Percentiles rank a stretch among this genome's conserved stretches.
Conservation (phyloP, 1,284 basidiomycete genomes). For the Singerocomus inundabilis region DNA sequence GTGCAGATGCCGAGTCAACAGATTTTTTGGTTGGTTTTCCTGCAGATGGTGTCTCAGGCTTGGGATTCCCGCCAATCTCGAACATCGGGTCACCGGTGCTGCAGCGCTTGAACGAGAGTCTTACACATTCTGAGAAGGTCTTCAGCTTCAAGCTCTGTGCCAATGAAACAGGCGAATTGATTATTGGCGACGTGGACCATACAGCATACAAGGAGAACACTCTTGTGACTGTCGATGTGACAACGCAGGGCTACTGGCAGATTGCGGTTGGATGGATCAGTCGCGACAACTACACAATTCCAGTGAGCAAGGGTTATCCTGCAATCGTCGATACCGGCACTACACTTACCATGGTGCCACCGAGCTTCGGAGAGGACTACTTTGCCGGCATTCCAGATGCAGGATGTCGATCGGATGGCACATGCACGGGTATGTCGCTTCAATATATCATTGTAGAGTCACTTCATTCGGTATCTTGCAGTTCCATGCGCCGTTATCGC, state of each 20-base stretch:
- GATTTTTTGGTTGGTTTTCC: constrained; percentile 35
- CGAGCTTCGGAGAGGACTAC: constrained; percentile 7
- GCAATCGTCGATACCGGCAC: constrained; percentile 30
- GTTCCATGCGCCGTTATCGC: constrained; percentile 22
- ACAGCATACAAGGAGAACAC: constrained; percentile 32
- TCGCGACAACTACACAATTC: not conserved
- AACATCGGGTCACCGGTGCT: constrained; percentile 38
- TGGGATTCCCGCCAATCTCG: constrained; percentile 43
- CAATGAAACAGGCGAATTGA: constrained; percentile 43
- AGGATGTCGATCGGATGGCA: not conserved
- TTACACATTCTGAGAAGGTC: constrained; percentile 34
- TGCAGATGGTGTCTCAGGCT: constrained; percentile 47
- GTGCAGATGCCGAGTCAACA: not conserved
- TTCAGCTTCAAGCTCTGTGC: constrained; percentile 55
- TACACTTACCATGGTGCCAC: constrained; percentile 20
- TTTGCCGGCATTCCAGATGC: constrained; percentile 13
- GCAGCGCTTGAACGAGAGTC: constrained; percentile 37
- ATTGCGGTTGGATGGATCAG: constrained; percentile 13
- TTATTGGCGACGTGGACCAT: constrained; percentile 48
- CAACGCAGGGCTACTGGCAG: constrained; percentile 22
- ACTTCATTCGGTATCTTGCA: constrained; percentile 1
- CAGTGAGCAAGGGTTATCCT: not conserved
- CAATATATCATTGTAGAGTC: not conserved
- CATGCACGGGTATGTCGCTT: constrained; percentile 14
- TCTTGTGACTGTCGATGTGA: constrained; percentile 31